phyloP scores from a whole-genome alignment of 73 alveolate species.

The Paramecium sonneborni region DNA sequence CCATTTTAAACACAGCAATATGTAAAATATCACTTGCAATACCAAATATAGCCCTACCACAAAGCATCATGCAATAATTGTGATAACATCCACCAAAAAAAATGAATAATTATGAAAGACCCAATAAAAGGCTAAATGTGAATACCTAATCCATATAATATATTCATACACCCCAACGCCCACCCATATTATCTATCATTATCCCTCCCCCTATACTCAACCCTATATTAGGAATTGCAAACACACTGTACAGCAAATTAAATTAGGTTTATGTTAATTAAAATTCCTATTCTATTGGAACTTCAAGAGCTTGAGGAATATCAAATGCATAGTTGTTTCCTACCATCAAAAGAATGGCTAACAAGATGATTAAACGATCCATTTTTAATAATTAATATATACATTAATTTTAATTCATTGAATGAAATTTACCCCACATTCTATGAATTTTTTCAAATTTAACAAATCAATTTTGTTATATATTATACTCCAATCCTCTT shows the following conservation, averaged over 20 bases:
- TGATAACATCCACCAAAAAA: constrained; percentile 43
- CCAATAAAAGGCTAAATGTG: neutral
- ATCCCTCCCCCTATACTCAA: constrained; percentile 31
- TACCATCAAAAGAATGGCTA: constrained; percentile 48
- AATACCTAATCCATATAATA: neutral
- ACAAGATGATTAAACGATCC: neutral
- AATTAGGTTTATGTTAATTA: constrained; percentile 38
- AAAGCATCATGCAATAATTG: constrained; percentile 32
- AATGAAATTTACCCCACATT: neutral
- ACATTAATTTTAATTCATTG: neutral
- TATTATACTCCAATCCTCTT: too few species aligned
- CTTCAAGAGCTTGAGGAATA: constrained; percentile 51
- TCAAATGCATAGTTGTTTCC: constrained; percentile 58
- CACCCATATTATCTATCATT: constrained; percentile 52
- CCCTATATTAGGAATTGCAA: constrained; percentile 35
- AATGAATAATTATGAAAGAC: constrained; percentile 9
- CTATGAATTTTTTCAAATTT: neutral
- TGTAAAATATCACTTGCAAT: constrained; percentile 49
- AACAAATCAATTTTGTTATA: neutral
- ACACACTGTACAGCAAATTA: constrained; percentile 25
- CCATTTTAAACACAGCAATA: constrained; percentile 36
- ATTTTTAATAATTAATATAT: neutral
- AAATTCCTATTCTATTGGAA: constrained; percentile 28
- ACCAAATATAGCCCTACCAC: constrained; percentile 54
- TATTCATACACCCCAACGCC: constrained; percentile 48